These are phyloP conservation scores for Pycnococcus provasolii DNA, from an alignment of 139 green algal genomes.

Conservation along the genomic window DNA sequence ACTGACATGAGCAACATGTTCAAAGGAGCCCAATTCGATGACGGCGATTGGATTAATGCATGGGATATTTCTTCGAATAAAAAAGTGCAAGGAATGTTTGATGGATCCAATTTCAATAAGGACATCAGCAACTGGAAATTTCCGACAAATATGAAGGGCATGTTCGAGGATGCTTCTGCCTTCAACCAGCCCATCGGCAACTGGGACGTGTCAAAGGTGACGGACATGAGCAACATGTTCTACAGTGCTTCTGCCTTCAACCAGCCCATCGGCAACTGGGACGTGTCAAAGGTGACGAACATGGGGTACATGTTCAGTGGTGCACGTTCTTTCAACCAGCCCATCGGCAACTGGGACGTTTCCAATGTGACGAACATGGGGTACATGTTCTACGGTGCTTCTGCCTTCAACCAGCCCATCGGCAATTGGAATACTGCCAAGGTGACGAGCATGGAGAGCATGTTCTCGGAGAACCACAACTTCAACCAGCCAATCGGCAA, in stretches of 20 bases:
- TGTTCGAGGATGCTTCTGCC: slow-evolving; percentile 11
- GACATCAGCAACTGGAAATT: no score
- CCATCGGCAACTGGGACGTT: slow-evolving; percentile 6
- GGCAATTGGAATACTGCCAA: slow-evolving; percentile 4
- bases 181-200: slow-evolving; percentile 19
- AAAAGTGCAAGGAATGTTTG: no score
- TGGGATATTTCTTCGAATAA: no score
- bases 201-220: slow-evolving; percentile 14
- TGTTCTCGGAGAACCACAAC: no score
- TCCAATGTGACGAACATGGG: slow-evolving; percentile 15
- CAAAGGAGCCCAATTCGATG: not conserved
- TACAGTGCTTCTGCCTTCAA: slow-evolving; percentile 10
- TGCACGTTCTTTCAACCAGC: slow-evolving; percentile 12
- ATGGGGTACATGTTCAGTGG: slow-evolving; percentile 15
- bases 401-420: slow-evolving; percentile 10
- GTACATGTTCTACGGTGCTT: slow-evolving; percentile 17
- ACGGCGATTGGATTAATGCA: no score
- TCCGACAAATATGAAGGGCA: not conserved
- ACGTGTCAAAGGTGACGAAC: slow-evolving; percentile 15
- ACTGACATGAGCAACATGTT: slow-evolving; percentile 25
- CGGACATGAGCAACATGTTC: slow-evolving; percentile 23
- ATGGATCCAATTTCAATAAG: no score
- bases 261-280: slow-evolving; percentile 15
- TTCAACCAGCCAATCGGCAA: not conserved
- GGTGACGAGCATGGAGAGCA: slow-evolving; percentile 2